phyloP scores from a whole-genome alignment of 1,139 yeast genomes.

The Magnusiomyces tetraspermus region DNA sequence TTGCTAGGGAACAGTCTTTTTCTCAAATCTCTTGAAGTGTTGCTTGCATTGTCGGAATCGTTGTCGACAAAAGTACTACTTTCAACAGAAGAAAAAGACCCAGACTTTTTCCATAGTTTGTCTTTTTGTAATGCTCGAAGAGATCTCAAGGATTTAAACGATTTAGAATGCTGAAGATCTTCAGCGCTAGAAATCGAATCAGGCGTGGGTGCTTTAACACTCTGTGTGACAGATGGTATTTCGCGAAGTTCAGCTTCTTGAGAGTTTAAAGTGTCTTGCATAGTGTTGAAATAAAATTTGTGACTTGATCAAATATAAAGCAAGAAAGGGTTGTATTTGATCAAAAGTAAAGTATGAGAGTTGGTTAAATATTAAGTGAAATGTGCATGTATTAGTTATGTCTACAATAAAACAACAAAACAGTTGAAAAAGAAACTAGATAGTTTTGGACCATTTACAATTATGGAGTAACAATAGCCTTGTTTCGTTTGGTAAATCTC shows the following conservation, averaged over 20 bases:
- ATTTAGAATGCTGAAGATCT: not conserved
- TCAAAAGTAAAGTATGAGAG: too few species aligned
- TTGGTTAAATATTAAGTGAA: too few species aligned
- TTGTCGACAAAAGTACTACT: not conserved
- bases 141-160: not conserved
- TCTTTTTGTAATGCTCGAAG: not conserved
- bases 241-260: not conserved
- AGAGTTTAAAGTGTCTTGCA: not conserved
- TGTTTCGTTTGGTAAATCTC: too few species aligned
- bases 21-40: not conserved
- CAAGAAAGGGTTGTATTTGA: too few species aligned
- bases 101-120: not conserved
- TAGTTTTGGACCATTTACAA: too few species aligned
- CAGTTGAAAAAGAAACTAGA: too few species aligned
- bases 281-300: not conserved
- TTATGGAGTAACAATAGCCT: too few species aligned
- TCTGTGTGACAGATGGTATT: not conserved
- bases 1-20: conserved; percentile 18
- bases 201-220: not conserved
- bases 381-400: too few species aligned
- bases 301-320: too few species aligned
- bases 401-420: too few species aligned
- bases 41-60: not conserved
- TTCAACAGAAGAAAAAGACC: not conserved
- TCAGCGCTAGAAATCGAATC: not conserved